Evolutionary conservation across 495 filamentous ascomycete species (phyloP), one percentile per base, ranked within the genome.

Genomic region (Penicillium cinerascens): DNA sequence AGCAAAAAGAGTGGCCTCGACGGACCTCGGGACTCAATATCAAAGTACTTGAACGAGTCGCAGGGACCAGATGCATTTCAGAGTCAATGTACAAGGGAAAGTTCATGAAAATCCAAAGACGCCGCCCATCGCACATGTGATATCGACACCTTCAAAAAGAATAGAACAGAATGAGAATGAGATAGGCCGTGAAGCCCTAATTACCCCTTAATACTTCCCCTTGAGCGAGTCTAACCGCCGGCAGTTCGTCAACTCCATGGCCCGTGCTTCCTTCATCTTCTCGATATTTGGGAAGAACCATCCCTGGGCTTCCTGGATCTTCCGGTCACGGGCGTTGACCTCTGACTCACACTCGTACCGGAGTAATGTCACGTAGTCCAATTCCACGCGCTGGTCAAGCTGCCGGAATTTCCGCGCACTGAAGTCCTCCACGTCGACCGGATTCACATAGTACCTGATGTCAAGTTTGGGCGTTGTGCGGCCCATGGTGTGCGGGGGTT

Each of bases 371-470:
- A 95, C 78, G 51, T 88, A 89, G 11, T 81, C 79, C 4, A 78
- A 67, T 69, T 97, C 92, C 40, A 88, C 92, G 49, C 72, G 77
- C 55, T 82, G 79, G 61, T 97, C 93, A 11, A 98, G 75, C 58
- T 85, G 79, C 16, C 73, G 68, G 54, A 93, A 79, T 59, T 92
- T 84, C 39, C 79, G 70, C 1, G 75, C 58, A 45, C 74, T 84
- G 66, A 81, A 91, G 20, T 86, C 83, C 18, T 79, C 76, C 15
- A 96, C 78, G 13, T 96, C 92, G 2, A 66, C 55, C 1, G 91
- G 92, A 65, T 92, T 87, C 43, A 97, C 76, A 60, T 77, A 98
- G 74, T 96, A 97, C 42, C 88, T 82, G 44, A 93, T 75, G 42
- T 85, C 82, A 42, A 89, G 73, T 25, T 79, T 76, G 1, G 79